Evolutionary conservation across 768 basidiomycete genomes (phyloP).

Genomic region (Scleroderma bovista): DNA sequence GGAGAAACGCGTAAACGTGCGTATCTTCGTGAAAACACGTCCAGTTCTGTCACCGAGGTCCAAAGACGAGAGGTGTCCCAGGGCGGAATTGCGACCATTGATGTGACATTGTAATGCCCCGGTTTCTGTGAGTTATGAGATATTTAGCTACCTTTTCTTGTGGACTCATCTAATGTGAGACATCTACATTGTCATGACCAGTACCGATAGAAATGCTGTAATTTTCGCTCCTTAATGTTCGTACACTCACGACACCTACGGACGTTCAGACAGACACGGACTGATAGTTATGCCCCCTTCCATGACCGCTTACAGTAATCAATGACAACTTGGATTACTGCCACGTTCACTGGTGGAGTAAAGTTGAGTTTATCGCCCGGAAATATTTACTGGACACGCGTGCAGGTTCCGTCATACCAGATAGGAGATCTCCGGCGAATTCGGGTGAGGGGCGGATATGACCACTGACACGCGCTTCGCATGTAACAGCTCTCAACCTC

Average conservation of each 20-base stretch:
- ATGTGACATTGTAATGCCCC: slow-evolving; percentile 14
- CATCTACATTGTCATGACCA: neutral
- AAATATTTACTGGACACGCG: too few species aligned
- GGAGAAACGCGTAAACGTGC: slow-evolving; percentile 10
- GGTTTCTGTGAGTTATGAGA: slow-evolving; percentile 12
- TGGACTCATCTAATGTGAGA: neutral
- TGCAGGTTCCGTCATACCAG: neutral
- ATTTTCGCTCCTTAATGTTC: neutral
- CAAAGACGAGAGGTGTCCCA: slow-evolving; percentile 15
- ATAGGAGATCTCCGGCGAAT: neutral
- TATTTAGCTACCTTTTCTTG: slow-evolving; percentile 1
- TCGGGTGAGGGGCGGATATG: neutral
- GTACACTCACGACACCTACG: neutral
- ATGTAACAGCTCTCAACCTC: too few species aligned
- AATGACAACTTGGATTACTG: too few species aligned
- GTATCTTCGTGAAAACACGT: slow-evolving; percentile 15
- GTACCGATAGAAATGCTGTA: neutral
- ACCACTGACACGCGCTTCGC: neutral
- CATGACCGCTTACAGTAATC: too few species aligned
- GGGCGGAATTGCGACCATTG: slow-evolving; percentile 23
- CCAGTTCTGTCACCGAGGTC: slow-evolving; percentile 16
- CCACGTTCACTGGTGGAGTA: too few species aligned
- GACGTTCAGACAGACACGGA: neutral
- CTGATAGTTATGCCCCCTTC: neutral
- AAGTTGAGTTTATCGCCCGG: too few species aligned